Conservation (phyloP, 2,329 filamentous ascomycete genomes). For the Pseudocercospora crystallina region DNA sequence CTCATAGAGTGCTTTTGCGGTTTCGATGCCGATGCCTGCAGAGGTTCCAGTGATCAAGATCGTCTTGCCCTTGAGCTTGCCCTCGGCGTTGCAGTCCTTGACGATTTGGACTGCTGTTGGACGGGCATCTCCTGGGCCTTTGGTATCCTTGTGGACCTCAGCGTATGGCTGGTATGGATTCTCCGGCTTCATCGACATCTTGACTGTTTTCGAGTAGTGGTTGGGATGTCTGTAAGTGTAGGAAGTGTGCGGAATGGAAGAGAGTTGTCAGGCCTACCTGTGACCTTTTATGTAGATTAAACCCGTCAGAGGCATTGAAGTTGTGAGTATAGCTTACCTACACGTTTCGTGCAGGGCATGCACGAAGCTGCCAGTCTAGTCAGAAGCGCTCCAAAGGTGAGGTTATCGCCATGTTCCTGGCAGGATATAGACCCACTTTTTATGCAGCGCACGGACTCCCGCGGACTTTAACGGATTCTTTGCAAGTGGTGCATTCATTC, state of each 20-base stretch:
- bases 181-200: slow-evolving; percentile 26
- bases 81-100: slow-evolving; percentile 30
- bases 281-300: too few relatives aligned
- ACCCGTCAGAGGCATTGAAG: too few relatives aligned
- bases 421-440: not conserved
- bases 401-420: too few relatives aligned
- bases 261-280: too few relatives aligned
- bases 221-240: too few relatives aligned
- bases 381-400: too few relatives aligned
- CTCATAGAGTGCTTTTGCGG: slow-evolving; percentile 44
- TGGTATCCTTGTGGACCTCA: slow-evolving; percentile 19
- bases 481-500: not conserved
- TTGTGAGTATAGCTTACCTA: not conserved
- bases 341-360: not conserved
- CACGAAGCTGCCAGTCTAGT: not conserved
- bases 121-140: slow-evolving; percentile 30
- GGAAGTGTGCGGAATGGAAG: too few relatives aligned
- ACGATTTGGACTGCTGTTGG: slow-evolving; percentile 33
- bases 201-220: not conserved
- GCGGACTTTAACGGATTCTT: not conserved
- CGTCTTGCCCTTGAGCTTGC: slow-evolving; percentile 39
- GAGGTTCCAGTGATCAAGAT: slow-evolving; percentile 48
- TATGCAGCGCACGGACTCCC: not conserved
- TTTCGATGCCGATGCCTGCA: slow-evolving; percentile 48
- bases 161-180: slow-evolving; percentile 30